Evolutionary conservation across 2,329 filamentous ascomycete genomes (phyloP), one percentile per base, ranked within the genome.

Genomic region (Mycocentrospora acerina): DNA sequence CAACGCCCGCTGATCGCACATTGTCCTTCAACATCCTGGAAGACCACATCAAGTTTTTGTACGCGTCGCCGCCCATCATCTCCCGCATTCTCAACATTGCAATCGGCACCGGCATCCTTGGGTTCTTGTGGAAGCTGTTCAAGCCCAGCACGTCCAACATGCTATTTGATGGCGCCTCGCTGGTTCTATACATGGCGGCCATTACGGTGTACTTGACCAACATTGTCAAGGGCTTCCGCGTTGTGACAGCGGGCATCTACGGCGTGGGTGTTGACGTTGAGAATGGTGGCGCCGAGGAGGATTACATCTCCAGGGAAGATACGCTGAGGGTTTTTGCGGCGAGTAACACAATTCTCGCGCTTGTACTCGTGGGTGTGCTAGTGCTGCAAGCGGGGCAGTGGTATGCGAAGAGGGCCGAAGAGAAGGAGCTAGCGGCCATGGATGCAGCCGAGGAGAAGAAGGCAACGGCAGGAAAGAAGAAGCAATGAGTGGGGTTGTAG

Each of bases 401-500:
- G 93, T 98, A 98, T 72, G 93, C 93, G 17, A 90, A 97, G 78
- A 80, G 88, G 64, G 94, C 94, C 73, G 90, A 97, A 70, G 78
- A 78, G 60, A 86, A 90, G 65, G 90, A 96, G 68, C 76, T 79
- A 39, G 81, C 80, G 60, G 79, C 81, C 63, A 76, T 85, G 68
- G 71, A 68, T 57, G 66, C 66, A 41, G 57, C 53, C 24, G 56
- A 49, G 22, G 60, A 62, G 46, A 58, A 57, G 52, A 65, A 64
- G 52, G 44, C 29, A 2, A 46, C 46, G 27, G 59, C 59, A 1
- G 64, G 64, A 52, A 66, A 66, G 60, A 66, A 64, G 58, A 59
- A 64, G 45, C 61, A 43, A 31, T 13, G 19, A 22, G 14, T n/a
- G 6, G 7, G 12, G 17, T 25, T 13, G 11, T 32, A 17, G 26